Base-by-base conservation (phyloP, 164 flowering plant genomes). In the Vitis labrusca region DNA sequence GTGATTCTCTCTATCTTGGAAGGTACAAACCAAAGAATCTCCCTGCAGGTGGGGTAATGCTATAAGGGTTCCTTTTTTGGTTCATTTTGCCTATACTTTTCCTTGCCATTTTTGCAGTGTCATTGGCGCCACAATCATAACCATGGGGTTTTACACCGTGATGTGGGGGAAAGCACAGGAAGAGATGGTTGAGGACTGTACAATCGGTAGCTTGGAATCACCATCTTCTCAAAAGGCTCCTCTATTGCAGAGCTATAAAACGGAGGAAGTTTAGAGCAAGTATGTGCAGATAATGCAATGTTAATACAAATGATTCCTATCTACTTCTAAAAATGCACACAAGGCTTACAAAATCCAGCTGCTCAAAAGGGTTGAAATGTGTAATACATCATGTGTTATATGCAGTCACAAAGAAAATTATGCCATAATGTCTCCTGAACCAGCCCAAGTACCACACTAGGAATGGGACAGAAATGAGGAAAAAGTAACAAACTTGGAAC, bases 141-240 rank as follows among this genome's bases (percentile, higher is more conserved):
- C 67, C 0, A 48, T 78, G 7, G 84, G 86, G n/a, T 83, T 80
- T 76, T 80, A 83, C 52, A 73, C 76, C 13, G 79, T 83, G 5
- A 63, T 80, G 64, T 83, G 86, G 86, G 84, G 81, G 5, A 75
- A 79, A 63, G 72, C 74, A 2, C 69, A 77, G 50, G 83, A 82
- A 23, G 19, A 68, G 37, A 58, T 14, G 5, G 69, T 9, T 13
- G 69, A 61, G 13, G 50, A 47, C n/a, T 30, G 9, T 49, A 63
- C 15, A 14, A 17, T n/a, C 10, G 12, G 29, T 8, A 61, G 51
- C 32, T 44, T 66, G 68, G 72, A 69, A 65, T 50, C 74, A 1
- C 50, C 73, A 30, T 8, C 76, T 9, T 5, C 54, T 1, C 29
- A 56, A 14, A 73, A 72, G 55, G 47, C 13, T 30, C 77, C 79